Base-by-base conservation (phyloP, 73 alveolate genomes). In the Urostyla sp. region DNA sequence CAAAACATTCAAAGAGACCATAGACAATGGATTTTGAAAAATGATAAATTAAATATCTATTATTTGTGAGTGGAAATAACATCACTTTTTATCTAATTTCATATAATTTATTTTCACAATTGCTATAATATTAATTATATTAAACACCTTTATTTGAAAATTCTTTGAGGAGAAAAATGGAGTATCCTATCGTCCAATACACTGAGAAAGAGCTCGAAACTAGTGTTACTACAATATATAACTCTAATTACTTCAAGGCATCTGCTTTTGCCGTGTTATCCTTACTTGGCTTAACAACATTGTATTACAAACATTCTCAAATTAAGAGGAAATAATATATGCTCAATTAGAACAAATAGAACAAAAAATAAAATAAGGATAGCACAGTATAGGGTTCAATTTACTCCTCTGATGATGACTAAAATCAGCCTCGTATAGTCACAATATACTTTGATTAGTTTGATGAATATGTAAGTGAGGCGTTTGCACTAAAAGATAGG, bases 401-500 rank as follows among this genome's bases (percentile, higher is more conserved):
- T n/a, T n/a, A n/a, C n/a, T 63, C 43, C 30, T 13, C 8, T 37
- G 11, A 16, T 32, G 75, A 20, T 24, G 83, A 69, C 32, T 38
- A 46, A 45, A 69, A 49, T 26, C 20, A 69, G 53, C 72, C 83
- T 3, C 26, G 56, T 3, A 27, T 56, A 46, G 67, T 30, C 8
- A 69, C 67, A 3, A 31, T 69, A 5, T 69, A 69, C 83, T 69
- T 69, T 27, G 83, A 69, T 28, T 49, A 45, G 32, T 46, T 46
- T 55, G 83, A 69, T 69, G 83, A 69, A 26, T 20, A 34, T 11
- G 83, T 69, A 2, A 69, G 49, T 49, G 83, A 69, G 60, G 58
- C 31, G 18, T 46, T 69, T 31, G 83, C 83, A 1, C 10, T 31
- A 37, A 69, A 28, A 2, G 83, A 69, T 30, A 54, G 55, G 16